Base-by-base conservation (phyloP, 768 basidiomycete species). In the Suillus sp. region DNA sequence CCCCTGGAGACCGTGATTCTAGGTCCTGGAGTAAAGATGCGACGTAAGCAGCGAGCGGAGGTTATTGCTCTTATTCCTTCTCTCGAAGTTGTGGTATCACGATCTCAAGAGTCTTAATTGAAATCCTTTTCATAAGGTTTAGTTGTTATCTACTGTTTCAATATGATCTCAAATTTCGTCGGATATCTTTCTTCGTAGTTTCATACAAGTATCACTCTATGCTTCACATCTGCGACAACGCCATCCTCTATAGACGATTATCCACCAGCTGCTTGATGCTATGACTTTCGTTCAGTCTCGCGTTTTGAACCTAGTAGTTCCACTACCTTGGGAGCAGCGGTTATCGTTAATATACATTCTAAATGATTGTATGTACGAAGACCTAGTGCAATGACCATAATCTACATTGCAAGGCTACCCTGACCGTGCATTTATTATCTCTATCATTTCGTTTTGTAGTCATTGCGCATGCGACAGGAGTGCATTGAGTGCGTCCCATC, bases 1-100 rank as follows among this genome's bases (percentile, higher is more conserved):
- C 71, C 69, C 20, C 63, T 71, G 11, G 69, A 66, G 65, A 64
- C 30, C 20, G 65, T 71, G 3, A 62, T 72, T 38, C 57, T 69
- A 8, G 68, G 68, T 2, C 9, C 63, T 18, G 68, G 64, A n/a
- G 63, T 57, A 59, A 51, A 60, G 47, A 62, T 66, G 11, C 67
- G 35, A 27, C 64, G 63, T 50, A 51, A 62, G 35, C 69, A 61
- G 38, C 63, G 61, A 48, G 56, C 51, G 25, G 62, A 56, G 38
- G 68, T 64, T 45, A 45, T 38, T 22, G 60, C 62, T 47, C 18
- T 68, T 56, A 53, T 67, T 60, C 71, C 69, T 2, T 72, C 68
- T 25, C 50, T 70, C 50, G 67, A 65, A 30, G 56, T 61, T 37
- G 13, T 47, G 25, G 45, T 47, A 43, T 43, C 42, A 43, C 18